A percentile compares a stretch with the other conserved stretches of the same genome.
Conservation (phyloP, 352 stramenopile species). For the Peronosclerospora sorghi region DNA sequence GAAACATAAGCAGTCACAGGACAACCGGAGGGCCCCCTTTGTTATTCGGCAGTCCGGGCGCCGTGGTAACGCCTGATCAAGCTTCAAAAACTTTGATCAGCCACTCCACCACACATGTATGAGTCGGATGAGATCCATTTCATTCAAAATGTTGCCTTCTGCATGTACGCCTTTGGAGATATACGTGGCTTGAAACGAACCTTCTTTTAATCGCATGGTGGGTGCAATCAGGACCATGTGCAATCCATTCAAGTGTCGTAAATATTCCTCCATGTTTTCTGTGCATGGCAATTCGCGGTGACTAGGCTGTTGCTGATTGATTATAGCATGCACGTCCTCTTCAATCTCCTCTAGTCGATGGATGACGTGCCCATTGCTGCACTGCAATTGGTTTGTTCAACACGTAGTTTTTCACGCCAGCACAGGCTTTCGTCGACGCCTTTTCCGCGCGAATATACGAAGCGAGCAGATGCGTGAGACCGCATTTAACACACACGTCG, state of each 20-base stretch:
- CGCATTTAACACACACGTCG: slow-evolving; percentile 57
- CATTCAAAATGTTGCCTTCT: too few relatives aligned
- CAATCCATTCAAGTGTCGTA: too few relatives aligned
- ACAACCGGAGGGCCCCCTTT: too few relatives aligned
- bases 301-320: slow-evolving; percentile 38
- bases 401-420: too few relatives aligned
- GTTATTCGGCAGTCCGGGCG: too few relatives aligned
- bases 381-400: too few relatives aligned
- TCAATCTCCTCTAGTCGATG: slow-evolving; percentile 45
- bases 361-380: too few relatives aligned
- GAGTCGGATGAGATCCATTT: too few relatives aligned
- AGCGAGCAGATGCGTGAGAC: slow-evolving; percentile 59
- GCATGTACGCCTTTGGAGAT: slow-evolving; percentile 18
- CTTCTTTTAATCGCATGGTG: slow-evolving; percentile 51
- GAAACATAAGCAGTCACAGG: too few relatives aligned
- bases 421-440: slow-evolving; percentile 10
- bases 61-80: too few relatives aligned
- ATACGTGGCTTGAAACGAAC: slow-evolving; percentile 34
- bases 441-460: slow-evolving; percentile 52
- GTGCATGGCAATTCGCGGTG: slow-evolving; percentile 19
- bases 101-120: too few relatives aligned
- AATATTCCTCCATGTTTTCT: slow-evolving; percentile 25
- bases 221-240: slow-evolving; percentile 62
- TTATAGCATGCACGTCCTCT: slow-evolving; percentile 36
- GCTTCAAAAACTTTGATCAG: too few relatives aligned